A percentile compares a stretch with the other conserved stretches of the same genome.
These are phyloP conservation scores for Camellia japonica DNA, from an alignment of 148 eudicot species.

Conservation along the genomic window DNA sequence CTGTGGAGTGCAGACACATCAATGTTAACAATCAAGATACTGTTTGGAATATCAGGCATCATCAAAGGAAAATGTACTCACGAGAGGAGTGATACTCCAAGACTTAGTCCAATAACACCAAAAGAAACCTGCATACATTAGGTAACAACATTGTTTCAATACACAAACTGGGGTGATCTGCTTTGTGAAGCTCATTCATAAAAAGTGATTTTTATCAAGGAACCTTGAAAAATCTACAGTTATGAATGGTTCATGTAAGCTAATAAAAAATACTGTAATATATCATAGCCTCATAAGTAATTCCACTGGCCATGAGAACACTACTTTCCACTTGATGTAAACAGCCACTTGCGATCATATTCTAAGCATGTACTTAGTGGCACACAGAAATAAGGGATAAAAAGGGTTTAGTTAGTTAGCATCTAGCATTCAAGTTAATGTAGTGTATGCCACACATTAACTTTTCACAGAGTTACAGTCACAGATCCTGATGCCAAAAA, in stretches of 20 bases:
- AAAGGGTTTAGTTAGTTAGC: neutral
- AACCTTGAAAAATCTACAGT: neutral
- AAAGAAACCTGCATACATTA: constrained; percentile 66
- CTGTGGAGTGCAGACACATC: constrained; percentile 35
- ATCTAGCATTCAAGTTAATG: neutral
- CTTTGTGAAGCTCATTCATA: neutral
- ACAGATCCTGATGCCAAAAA: neutral
- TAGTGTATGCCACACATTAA: neutral
- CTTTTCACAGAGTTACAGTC: neutral
- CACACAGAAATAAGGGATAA: neutral
- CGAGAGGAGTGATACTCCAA: constrained; percentile 80
- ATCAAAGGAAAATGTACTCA: constrained; percentile 34
- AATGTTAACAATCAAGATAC: constrained; percentile 6
- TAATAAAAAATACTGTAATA: neutral
- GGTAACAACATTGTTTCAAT: neutral
- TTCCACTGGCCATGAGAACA: neutral
- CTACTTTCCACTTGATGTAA: neutral
- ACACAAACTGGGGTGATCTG: neutral
- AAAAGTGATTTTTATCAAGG: neutral
- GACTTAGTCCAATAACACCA: constrained; percentile 81
- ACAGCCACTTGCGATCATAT: neutral
- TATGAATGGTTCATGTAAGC: neutral
- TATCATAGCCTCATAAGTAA: neutral
- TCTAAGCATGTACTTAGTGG: neutral
- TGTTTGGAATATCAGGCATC: constrained; percentile 3